Evolutionary conservation across 192 early-diverging fungal genomes (phyloP).

Genomic region (Chytriomyces confervae): DNA sequence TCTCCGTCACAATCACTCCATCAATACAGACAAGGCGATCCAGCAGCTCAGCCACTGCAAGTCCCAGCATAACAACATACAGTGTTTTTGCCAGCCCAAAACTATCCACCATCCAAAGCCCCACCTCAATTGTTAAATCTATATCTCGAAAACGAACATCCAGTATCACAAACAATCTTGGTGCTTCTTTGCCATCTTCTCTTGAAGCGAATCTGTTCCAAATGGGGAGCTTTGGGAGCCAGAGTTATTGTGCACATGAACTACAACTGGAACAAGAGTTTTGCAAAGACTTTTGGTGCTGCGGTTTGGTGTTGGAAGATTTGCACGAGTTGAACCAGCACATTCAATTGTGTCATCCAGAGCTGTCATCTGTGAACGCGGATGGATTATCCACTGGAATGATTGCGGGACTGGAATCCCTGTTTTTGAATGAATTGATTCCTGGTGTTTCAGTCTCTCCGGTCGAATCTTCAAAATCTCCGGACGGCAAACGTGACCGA

Average conservation of each 20-base stretch:
- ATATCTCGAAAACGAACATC: constrained; percentile 16
- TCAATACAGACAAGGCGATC: background rate
- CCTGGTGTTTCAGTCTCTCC: background rate
- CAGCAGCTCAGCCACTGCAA: background rate
- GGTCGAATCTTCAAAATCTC: background rate
- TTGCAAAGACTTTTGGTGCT: constrained; percentile 92
- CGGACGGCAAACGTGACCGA: background rate
- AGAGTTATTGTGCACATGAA: background rate
- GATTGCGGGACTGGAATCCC: constrained; percentile 11
- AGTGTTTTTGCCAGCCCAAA: constrained; percentile 5
- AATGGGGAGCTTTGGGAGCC: background rate
- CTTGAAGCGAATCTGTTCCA: background rate
- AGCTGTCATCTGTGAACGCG: background rate
- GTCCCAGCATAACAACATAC: background rate
- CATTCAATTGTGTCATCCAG: constrained; percentile 80
- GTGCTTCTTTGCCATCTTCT: constrained; percentile 21
- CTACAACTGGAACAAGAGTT: constrained; percentile 74
- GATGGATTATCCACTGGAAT: background rate
- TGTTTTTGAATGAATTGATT: constrained; percentile 30
- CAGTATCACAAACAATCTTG: constrained; percentile 5
- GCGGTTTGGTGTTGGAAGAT: constrained; percentile 81
- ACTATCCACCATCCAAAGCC: constrained; percentile 5
- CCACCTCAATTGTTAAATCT: background rate
- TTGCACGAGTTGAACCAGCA: constrained; percentile 90
- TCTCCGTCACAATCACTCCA: background rate